Evolutionary conservation across 1,284 basidiomycete genomes (phyloP), one percentile per base, ranked within the genome.

Genomic region (Acaromyces ingoldii): DNA sequence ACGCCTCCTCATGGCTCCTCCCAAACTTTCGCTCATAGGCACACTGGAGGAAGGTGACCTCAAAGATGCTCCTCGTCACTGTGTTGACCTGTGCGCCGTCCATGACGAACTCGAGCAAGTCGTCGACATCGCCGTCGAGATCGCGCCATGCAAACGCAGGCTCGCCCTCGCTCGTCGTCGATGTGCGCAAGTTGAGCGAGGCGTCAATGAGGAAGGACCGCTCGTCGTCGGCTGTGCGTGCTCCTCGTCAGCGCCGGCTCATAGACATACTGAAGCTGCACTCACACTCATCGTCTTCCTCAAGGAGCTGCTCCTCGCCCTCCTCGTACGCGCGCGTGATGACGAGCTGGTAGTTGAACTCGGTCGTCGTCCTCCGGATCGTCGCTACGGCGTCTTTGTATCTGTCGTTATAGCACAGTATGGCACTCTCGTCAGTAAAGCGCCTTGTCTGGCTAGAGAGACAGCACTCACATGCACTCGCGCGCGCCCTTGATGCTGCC

Each of bases 351-450:
- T 93, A 99, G 72, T 93, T 85, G 78, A 86, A 87, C 50, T 91
- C 89, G 49, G 89, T 77, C 0, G 87, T 83, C 15, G 79, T 81
- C 21, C 92, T 84, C 54, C 95, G 85, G 70, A 99, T 88, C 19
- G 91, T 92, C 10, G 88, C 87, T 77, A 95, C 91, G 6, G 92
- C 92, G 70, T 95, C 91, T 66, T 91, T 90, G 78, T 91, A 99
- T 70, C 34, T 43, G 6, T 48, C 22, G n/a, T n/a, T n/a, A n/a
- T n/a, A n/a, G n/a, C n/a, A n/a, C n/a, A n/a, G n/a, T n/a, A n/a
- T n/a, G n/a, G n/a, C n/a, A n/a, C n/a, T n/a, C n/a, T n/a, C n/a
- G n/a, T n/a, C n/a, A n/a, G n/a, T n/a, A n/a, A n/a, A n/a, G n/a
- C n/a, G 40, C 40, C 29, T 3, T 13, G 3, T 25, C 22, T n/a